Evolutionary conservation across 2,329 filamentous ascomycete species (phyloP).

Genomic region (Ceratocystiopsis minuta): DNA sequence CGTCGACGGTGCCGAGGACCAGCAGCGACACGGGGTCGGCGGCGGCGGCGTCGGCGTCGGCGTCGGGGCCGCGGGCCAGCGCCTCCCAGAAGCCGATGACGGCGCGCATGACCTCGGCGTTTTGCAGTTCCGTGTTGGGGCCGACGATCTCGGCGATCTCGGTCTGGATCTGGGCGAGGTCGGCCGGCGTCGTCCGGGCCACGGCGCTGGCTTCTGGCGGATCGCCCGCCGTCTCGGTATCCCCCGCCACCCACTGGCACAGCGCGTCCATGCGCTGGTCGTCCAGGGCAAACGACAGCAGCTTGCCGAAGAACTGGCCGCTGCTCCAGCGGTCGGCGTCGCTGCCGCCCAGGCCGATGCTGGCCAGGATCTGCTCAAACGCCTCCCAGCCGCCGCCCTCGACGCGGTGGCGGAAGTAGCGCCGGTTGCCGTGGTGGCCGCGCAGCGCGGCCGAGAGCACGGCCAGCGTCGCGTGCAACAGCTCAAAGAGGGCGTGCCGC

Average conservation of each 20-base stretch:
- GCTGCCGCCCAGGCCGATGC: slow-evolving; percentile 44
- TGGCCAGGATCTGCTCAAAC: slow-evolving; percentile 53
- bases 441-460: slow-evolving; percentile 60
- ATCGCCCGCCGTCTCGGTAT: background rate
- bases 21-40: slow-evolving; percentile 38
- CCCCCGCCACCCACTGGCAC: slow-evolving; percentile 33
- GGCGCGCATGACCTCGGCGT: slow-evolving; percentile 43
- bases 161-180: slow-evolving; percentile 13
- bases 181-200: background rate
- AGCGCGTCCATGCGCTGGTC: slow-evolving; percentile 56
- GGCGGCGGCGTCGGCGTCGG: slow-evolving; percentile 8
- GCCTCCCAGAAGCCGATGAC: slow-evolving; percentile 47
- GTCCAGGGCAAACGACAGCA: slow-evolving; percentile 65
- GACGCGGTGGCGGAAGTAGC: slow-evolving; percentile 66
- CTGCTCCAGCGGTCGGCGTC: slow-evolving; percentile 51
- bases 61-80: slow-evolving; percentile 26
- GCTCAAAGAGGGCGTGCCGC: slow-evolving; percentile 45
- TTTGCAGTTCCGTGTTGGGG: slow-evolving; percentile 33
- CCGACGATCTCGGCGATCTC: slow-evolving; percentile 31
- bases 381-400: slow-evolving; percentile 63
- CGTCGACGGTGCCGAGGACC: slow-evolving; percentile 44
- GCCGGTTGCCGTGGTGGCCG: slow-evolving; percentile 67
- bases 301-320: slow-evolving; percentile 62
- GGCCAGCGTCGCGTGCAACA: slow-evolving; percentile 54
- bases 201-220: background rate